phyloP scores from a whole-genome alignment of 2,329 filamentous ascomycete species.

The Monilinia fructigena region DNA sequence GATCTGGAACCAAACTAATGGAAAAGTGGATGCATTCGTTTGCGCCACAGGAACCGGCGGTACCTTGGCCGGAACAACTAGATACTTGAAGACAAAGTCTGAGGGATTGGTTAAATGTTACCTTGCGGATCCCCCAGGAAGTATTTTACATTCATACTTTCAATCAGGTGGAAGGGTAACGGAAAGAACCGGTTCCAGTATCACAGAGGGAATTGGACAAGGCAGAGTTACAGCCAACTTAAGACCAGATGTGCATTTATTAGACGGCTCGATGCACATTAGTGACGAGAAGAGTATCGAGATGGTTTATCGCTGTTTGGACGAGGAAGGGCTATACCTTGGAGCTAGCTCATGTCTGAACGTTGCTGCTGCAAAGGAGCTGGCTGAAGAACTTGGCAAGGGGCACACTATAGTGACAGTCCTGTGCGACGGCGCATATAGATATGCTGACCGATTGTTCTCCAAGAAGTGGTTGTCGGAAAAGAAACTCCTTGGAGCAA shows the following conservation, averaged over 20 bases:
- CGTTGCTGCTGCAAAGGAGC: slow-evolving; percentile 91
- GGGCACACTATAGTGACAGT: slow-evolving; percentile 92
- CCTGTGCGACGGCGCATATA: slow-evolving; percentile 93
- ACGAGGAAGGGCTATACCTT: slow-evolving; percentile 93
- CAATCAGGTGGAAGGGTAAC: slow-evolving; percentile 76
- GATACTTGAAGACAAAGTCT: slow-evolving; percentile 82
- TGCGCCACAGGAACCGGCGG: slow-evolving; percentile 93
- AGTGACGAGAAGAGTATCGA: slow-evolving; percentile 91
- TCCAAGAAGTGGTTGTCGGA: slow-evolving; percentile 84
- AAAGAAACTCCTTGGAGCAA: slow-evolving; percentile 77
- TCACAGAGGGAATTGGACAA: slow-evolving; percentile 97
- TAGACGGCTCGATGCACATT: slow-evolving; percentile 84
- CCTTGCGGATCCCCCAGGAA: slow-evolving; percentile 91
- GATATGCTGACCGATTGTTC: slow-evolving; percentile 93
- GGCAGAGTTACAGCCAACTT: slow-evolving; percentile 96
- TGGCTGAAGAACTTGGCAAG: slow-evolving; percentile 84
- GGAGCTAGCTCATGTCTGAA: slow-evolving; percentile 93
- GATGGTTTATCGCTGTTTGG: slow-evolving; percentile 95
- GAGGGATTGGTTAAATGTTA: slow-evolving; percentile 79
- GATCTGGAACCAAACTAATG: slow-evolving; percentile 89
- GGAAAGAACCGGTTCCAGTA: slow-evolving; percentile 82
- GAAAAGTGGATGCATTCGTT: slow-evolving; percentile 88
- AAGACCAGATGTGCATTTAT: slow-evolving; percentile 73
- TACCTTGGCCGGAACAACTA: slow-evolving; percentile 83
- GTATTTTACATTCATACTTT: slow-evolving; percentile 90